A percentile compares a stretch with the other conserved stretches of the same genome.
Evolutionary conservation across 768 basidiomycete genomes (phyloP).

Genomic region (Termitomyces heimii): DNA sequence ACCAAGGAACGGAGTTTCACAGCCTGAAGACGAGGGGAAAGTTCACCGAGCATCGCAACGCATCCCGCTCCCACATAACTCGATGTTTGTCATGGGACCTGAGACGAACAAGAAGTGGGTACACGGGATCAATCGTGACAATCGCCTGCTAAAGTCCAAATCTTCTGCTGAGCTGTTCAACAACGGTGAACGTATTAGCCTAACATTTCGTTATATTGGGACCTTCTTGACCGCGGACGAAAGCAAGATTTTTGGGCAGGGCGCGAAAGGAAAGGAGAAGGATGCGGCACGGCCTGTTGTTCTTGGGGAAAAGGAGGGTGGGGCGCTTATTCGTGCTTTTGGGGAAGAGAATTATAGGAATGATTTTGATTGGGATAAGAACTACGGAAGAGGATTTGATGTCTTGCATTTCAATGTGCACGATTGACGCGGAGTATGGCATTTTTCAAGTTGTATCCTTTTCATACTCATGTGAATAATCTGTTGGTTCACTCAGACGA

Average conservation of each 20-base stretch:
- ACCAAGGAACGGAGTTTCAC: constrained; percentile 7
- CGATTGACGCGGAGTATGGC: not conserved
- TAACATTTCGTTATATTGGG: constrained; percentile 76
- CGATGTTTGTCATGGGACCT: constrained; percentile 76
- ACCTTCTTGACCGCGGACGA: constrained; percentile 59
- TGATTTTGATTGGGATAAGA: constrained; percentile 63
- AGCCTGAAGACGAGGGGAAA: not conserved
- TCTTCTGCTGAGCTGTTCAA: constrained; percentile 42
- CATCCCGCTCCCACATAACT: constrained; percentile 73
- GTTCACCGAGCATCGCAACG: constrained; percentile 37
- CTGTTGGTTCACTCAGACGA: not conserved
- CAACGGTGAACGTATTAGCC: constrained; percentile 63
- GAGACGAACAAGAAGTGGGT: constrained; percentile 71
- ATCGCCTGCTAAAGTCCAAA: constrained; percentile 52
- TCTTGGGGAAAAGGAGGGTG: constrained; percentile 41
- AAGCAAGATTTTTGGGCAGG: constrained; percentile 63
- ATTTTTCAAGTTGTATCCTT: not conserved
- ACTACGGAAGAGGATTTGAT: constrained; percentile 65
- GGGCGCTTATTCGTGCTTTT: constrained; percentile 53
- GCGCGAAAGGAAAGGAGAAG: constrained; percentile 56
- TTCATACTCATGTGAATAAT: not conserved
- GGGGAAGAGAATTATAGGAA: constrained; percentile 68
- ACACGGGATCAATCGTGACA: constrained; percentile 74
- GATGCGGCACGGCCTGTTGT: constrained; percentile 51
- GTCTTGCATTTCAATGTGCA: constrained; percentile 47